Conservation (phyloP, 1,284 basidiomycete species). For the Grifola frondosa region DNA sequence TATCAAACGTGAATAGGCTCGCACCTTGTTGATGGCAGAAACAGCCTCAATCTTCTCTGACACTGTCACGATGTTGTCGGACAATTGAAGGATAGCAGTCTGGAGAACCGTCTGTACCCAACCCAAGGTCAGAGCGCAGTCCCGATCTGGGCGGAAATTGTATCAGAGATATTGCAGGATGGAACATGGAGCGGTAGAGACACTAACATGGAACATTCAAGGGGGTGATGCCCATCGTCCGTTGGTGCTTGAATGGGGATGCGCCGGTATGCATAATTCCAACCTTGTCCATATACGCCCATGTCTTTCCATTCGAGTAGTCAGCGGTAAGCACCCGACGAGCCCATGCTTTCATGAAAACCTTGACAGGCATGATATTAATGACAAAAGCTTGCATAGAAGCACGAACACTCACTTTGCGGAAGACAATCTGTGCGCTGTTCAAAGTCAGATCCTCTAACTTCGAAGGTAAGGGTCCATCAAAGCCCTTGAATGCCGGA, state of each 20-base stretch:
- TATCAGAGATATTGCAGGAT: slow-evolving; percentile 1
- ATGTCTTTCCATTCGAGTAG: slow-evolving; percentile 41
- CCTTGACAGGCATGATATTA: slow-evolving; percentile 19
- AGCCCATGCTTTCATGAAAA: slow-evolving; percentile 40
- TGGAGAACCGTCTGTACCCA: slow-evolving; percentile 35
- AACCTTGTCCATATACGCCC: slow-evolving; percentile 51
- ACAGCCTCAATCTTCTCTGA: slow-evolving; percentile 41
- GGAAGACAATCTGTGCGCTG: slow-evolving; percentile 47
- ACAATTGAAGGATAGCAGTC: slow-evolving; percentile 31
- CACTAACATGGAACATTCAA: slow-evolving; percentile 36
- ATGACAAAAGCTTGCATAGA: neutral
- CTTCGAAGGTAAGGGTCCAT: slow-evolving; percentile 35
- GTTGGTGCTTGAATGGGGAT: slow-evolving; percentile 39
- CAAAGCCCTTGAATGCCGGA: slow-evolving; percentile 32
- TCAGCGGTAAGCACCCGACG: slow-evolving; percentile 42
- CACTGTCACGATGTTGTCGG: slow-evolving; percentile 25
- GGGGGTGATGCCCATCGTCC: slow-evolving; percentile 33
- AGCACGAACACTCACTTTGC: slow-evolving; percentile 35
- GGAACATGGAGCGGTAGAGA: neutral
- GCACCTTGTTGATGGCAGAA: slow-evolving; percentile 44
- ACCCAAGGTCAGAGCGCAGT: slow-evolving; percentile 34
- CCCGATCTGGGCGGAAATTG: slow-evolving; percentile 28
- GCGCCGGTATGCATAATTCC: slow-evolving; percentile 51
- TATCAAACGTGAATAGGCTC: neutral
- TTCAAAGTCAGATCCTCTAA: slow-evolving; percentile 42